A percentile compares a stretch with the other conserved stretches of the same genome.
Conservation (phyloP, 2,329 filamentous ascomycete genomes). For the Periconia sp. region DNA sequence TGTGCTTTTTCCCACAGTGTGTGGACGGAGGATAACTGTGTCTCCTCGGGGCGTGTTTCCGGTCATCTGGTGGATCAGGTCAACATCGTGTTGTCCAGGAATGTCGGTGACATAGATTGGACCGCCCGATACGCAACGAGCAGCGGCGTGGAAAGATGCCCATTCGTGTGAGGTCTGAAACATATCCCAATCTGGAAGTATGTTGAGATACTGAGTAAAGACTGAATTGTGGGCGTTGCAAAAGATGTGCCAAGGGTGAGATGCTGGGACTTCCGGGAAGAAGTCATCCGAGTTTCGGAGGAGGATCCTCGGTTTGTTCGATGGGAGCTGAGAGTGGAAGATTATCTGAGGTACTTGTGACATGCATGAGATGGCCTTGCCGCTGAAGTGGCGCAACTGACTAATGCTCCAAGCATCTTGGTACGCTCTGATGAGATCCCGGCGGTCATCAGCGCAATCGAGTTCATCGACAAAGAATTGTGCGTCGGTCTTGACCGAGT, state of each 20-base stretch:
- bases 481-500: conserved; percentile 89
- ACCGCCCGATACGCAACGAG: conserved; percentile 84
- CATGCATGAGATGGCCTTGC: conserved; percentile 89
- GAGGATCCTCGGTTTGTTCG: conserved; percentile 71
- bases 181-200: conserved; percentile 83
- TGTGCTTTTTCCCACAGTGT: conserved; percentile 70
- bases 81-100: conserved; percentile 76
- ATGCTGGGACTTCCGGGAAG: conserved; percentile 78
- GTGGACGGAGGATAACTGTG: conserved; percentile 80
- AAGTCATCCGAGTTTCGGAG: conserved; percentile 90
- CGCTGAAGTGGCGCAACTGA: conserved; percentile 74
- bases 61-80: conserved; percentile 78
- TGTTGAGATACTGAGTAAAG: conserved; percentile 80
- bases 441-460: conserved; percentile 67
- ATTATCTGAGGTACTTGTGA: conserved; percentile 83
- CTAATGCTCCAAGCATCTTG: conserved; percentile 85
- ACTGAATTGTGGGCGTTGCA: conserved; percentile 88
- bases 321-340: conserved; percentile 79
- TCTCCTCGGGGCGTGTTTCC: conserved; percentile 70
- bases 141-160: conserved; percentile 84
- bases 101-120: conserved; percentile 94
- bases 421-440: conserved; percentile 71
- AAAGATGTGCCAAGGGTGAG: conserved; percentile 94
- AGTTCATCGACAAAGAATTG: conserved; percentile 87
- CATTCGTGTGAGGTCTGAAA: conserved; percentile 70